Evolutionary conservation across 164 flowering plant species (phyloP), one percentile per base, ranked within the genome.

Genomic region (Taxillus chinensis): DNA sequence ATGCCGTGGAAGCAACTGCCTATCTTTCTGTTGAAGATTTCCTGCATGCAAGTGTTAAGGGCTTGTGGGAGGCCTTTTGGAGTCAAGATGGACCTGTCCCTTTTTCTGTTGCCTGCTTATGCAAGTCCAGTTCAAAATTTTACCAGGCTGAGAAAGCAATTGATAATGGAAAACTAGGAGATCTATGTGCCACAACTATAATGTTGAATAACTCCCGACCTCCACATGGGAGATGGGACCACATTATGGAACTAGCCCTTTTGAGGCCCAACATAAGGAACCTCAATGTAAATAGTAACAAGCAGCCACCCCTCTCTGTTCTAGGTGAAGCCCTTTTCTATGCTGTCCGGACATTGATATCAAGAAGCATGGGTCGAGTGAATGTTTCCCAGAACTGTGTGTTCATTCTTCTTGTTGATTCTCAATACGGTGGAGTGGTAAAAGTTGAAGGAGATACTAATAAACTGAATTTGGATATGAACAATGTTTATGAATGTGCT

Each of bases 11-110:
- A 67, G 91, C 86, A 53, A 74, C 81, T 68, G 84, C 92, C 2
- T 86, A 78, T 81, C 90, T 89, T 72, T 92, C 98, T 5, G 67
- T 87, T 59, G 98, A 92, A 74, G 98, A 92, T 77, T 92, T 92
- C 74, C 70, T 92, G 52, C 89, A 89, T 71, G 85, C 95, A 7
- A 72, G 88, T 67, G 88, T 74, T 42, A 87, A 82, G 70, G 86
- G 96, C 64, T 79, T 92, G 78, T 92, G 98, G 98, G 95, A 86
- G 57, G 78, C 96, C 52, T 92, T 92, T 78, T 92, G 98, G 98
- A 79, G 82, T 63, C 78, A 80, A 55, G 85, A 75, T 57, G 85
- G 68, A 52, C 76, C 82, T 12, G 68, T 86, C 77, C 98, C 98
- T 67, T 92, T 92, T 71, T 77, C 80, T 45, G 84, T 84, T 59